Evolutionary conservation across 2,329 filamentous ascomycete genomes (phyloP).

Genomic region (Exserohilum rostratum): DNA sequence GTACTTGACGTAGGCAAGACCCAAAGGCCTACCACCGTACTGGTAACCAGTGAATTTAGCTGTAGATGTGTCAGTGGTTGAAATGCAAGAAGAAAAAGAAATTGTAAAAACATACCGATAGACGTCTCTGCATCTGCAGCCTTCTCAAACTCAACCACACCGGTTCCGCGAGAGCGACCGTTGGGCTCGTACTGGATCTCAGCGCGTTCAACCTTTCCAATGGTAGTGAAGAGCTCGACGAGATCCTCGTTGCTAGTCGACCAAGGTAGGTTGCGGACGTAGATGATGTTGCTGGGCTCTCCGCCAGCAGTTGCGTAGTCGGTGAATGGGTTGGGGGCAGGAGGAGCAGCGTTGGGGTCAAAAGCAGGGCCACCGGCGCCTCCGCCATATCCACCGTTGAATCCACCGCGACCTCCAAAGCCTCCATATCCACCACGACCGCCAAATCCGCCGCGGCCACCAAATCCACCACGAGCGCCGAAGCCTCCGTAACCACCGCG

Average conservation of each 20-base stretch:
- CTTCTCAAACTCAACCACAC: constrained; percentile 92
- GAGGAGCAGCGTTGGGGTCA: constrained; percentile 58
- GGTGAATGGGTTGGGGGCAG: constrained; percentile 86
- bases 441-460: constrained; percentile 41
- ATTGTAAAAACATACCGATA: constrained; percentile 63
- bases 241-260: constrained; percentile 98
- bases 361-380: constrained; percentile 46
- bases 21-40: constrained; percentile 92
- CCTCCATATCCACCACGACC: constrained; percentile 49
- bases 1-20: constrained; percentile 93
- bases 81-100: too few relatives aligned
- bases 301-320: constrained; percentile 88
- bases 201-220: constrained; percentile 97
- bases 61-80: constrained; percentile 45
- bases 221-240: constrained; percentile 94
- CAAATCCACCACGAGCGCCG: constrained; percentile 57
- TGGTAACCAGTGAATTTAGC: constrained; percentile 97
- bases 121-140: constrained; percentile 87
- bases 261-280: constrained; percentile 97
- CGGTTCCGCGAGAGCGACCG: constrained; percentile 90
- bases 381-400: constrained; percentile 50
- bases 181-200: constrained; percentile 99
- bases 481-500: constrained; percentile 47
- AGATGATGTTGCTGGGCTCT: constrained; percentile 83
- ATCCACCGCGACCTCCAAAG: constrained; percentile 46